Evolutionary conservation across 2,329 filamentous ascomycete species (phyloP), one percentile per base, ranked within the genome.

Genomic region (Claviceps sp.): DNA sequence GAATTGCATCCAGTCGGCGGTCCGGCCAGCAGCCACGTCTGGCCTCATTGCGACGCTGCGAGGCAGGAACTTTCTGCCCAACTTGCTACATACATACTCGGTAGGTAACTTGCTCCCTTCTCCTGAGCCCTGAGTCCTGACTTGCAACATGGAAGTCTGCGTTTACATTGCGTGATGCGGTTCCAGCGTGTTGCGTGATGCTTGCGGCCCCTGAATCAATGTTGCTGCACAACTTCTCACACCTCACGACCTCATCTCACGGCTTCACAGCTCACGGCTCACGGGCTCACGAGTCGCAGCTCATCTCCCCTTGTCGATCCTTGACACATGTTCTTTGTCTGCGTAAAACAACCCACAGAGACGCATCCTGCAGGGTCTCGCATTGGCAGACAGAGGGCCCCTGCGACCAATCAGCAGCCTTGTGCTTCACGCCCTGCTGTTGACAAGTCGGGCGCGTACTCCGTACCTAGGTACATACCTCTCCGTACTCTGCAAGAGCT

Each of bases 371-470:
- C 49, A 38, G 38, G 52, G 49, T 43, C 49, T 51, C 17, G 45
- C 49, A 53, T 50, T 48, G 52, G 52, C 23, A 40, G 52, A 22
- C 23, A 43, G 40, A 14, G 23, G 40, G 38, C 45, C 4, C 6
- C 14, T 7, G 16, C 52, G 44, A 42, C 50, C 50, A 53, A 51
- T 50, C 53, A 52, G 46, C 49, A 11, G 34, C 23, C 17, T n/a
- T 17, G 38, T 36, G 11, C 40, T 26, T 23, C 39, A 45, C 8
- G 29, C 23, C 26, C 40, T 53, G 39, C 48, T 34, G 29, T 38
- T 16, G 40, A 23, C 40, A 20, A 34, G 17, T 43, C 14, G 43
- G 44, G 39, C 45, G 14, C 11, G 44, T 45, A 26, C 20, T 20
- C 20, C 20, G 20, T 20, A 20, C 5, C 23, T 26, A 26, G 23